These are phyloP conservation scores for Alternaria incomplexa DNA, from an alignment of 2,329 filamentous ascomycete genomes.

Conservation along the genomic window DNA sequence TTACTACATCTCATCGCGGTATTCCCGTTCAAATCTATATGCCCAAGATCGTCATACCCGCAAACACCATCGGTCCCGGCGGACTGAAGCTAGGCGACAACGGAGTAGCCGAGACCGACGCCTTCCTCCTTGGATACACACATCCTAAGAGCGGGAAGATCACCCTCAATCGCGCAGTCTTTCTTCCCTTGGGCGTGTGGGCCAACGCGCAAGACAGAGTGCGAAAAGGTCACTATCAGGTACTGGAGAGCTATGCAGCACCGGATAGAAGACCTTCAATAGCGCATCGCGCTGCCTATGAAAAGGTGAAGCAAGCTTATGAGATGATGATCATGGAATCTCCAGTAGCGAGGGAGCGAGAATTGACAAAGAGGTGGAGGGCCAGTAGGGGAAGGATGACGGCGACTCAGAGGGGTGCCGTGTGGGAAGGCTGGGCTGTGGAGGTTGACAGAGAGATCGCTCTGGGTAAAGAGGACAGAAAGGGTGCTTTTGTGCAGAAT, in stretches of 20 bases:
- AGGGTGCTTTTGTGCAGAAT: slow-evolving; percentile 11
- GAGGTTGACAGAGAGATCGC: slow-evolving; percentile 23
- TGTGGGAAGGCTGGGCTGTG: slow-evolving; percentile 45
- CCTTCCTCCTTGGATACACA: slow-evolving; percentile 35
- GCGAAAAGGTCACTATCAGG: slow-evolving; percentile 7
- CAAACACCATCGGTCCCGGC: slow-evolving; percentile 11
- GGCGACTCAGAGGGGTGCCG: slow-evolving; percentile 25
- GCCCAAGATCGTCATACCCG: slow-evolving; percentile 25
- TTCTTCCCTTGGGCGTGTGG: slow-evolving; percentile 32
- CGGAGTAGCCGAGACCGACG: slow-evolving; percentile 30
- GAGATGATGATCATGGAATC: slow-evolving; percentile 17
- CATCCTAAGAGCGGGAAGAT: slow-evolving; percentile 12
- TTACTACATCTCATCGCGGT: slow-evolving; percentile 3
- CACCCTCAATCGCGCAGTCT: slow-evolving; percentile 27
- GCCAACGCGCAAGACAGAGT: slow-evolving; percentile 21
- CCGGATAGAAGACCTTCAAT: background rate
- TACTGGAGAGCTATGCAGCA: slow-evolving; percentile 33
- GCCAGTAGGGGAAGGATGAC: slow-evolving; percentile 27
- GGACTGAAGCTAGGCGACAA: slow-evolving; percentile 9
- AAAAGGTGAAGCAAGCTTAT: slow-evolving; percentile 26
- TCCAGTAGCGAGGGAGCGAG: slow-evolving; percentile 21
- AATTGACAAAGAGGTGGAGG: slow-evolving; percentile 43
- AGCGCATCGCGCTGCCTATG: slow-evolving; percentile 26
- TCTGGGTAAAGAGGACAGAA: slow-evolving; percentile 29
- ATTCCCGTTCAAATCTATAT: slow-evolving; percentile 41